Evolutionary conservation across 2,329 filamentous ascomycete genomes (phyloP).

Genomic region (Penicillium verrucosum): DNA sequence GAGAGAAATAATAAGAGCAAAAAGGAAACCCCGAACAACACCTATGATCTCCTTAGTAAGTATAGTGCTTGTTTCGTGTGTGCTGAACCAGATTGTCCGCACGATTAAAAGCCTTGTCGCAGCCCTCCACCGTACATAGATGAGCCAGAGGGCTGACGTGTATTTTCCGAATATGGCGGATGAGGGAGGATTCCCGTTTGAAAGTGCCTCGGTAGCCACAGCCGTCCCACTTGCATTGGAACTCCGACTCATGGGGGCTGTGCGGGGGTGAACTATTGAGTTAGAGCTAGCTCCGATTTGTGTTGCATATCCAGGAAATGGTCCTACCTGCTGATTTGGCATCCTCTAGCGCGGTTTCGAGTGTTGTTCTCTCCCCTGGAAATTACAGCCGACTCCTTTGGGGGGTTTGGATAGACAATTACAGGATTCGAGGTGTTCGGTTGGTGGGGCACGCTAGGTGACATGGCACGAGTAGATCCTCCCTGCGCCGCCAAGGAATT

Average conservation of each 20-base stretch:
- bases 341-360: neutral
- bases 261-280: neutral
- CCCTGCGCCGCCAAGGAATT: neutral
- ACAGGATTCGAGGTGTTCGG: neutral
- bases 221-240: constrained; percentile 1
- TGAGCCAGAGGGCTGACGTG: constrained; percentile 13
- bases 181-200: constrained; percentile 8
- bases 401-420: neutral
- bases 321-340: neutral
- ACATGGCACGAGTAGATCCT: neutral
- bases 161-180: constrained; percentile 16
- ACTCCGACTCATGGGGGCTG: neutral
- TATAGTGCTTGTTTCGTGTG: neutral
- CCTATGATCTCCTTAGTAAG: neutral
- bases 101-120: constrained; percentile 4
- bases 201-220: constrained; percentile 14
- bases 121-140: constrained; percentile 3
- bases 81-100: constrained; percentile 5
- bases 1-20: neutral
- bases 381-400: neutral
- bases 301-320: neutral
- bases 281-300: neutral
- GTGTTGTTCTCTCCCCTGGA: neutral
- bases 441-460: neutral
- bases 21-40: neutral